Evolutionary conservation across 139 green algal species (phyloP), one percentile per base, ranked within the genome.

Genomic region (Coelastrella sp.): DNA sequence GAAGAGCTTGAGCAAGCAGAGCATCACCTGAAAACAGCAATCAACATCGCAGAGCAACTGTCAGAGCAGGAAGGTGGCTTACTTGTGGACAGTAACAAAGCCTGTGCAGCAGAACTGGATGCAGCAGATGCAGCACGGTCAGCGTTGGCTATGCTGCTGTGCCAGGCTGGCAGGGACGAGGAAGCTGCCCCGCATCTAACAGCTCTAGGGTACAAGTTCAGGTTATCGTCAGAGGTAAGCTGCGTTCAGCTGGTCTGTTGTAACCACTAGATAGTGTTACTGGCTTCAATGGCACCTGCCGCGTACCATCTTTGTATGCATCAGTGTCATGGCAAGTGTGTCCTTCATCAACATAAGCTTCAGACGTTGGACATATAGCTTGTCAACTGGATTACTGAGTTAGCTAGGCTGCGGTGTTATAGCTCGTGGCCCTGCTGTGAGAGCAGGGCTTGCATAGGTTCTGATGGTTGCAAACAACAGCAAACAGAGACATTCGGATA

Each of bases 61-160:
- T 22, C 8, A 64, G n/a, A 20, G 16, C 22, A 23, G 6, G 73
- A 85, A 47, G 76, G 13, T 65, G 81, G 74, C 61, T 32, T 83
- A 83, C 82, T 93, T 66, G 5, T 89, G 8, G 87, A 88, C 5
- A 85, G 74, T 16, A 93, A 91, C 85, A 89, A 76, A 54, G 88
- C 88, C 4, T 93, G 91, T 74, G 78, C 77, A 47, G 32, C 59
- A 66, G 91, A 93, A 79, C 32, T 75, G 47, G 88, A 91, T 73
- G 88, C 83, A 74, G 91, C 77, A 4, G 71, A 71, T 66, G 91
- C 32, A 8, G 91, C 78, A 23, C 84, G 88, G 5, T 47, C 78
- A 19, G 65, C 64, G 2, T 85, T 94, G 75, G 91, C 91, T 4
- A 92, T 94, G 91, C 80, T 94, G 91, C 74, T 92, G 61, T 91